Evolutionary conservation across 352 stramenopile genomes (phyloP).

Genomic region (Pythium aristosporum): DNA sequence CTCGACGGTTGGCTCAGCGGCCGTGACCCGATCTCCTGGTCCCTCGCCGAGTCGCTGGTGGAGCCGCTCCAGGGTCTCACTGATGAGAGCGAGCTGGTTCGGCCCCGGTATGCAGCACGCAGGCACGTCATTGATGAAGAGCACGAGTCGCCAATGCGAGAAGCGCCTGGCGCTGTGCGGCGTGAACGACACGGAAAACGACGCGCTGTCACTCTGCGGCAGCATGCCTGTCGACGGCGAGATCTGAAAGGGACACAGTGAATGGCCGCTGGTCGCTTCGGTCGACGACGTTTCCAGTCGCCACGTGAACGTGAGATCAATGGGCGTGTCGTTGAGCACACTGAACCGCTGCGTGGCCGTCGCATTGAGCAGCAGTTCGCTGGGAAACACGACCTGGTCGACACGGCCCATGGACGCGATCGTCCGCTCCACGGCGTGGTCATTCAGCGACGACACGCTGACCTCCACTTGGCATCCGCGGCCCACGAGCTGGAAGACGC

Average conservation of each 20-base stretch:
- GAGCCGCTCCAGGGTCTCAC: slow-evolving; percentile 31
- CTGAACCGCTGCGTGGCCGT: slow-evolving; percentile 38
- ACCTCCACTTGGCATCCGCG: slow-evolving; percentile 71
- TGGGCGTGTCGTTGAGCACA: slow-evolving; percentile 63
- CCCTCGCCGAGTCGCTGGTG: slow-evolving; percentile 5
- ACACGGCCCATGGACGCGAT: slow-evolving; percentile 47
- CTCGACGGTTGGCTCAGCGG: slow-evolving; percentile 11
- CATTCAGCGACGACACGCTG: slow-evolving; percentile 44
- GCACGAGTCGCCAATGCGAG: slow-evolving; percentile 34
- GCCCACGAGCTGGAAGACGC: slow-evolving; percentile 63
- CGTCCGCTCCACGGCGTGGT: slow-evolving; percentile 39
- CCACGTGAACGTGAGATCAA: slow-evolving; percentile 64
- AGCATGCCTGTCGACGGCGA: slow-evolving; percentile 43
- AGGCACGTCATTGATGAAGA: slow-evolving; percentile 48
- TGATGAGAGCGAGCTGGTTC: slow-evolving; percentile 38
- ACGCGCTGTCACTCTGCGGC: slow-evolving; percentile 30
- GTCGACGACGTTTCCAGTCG: slow-evolving; percentile 23
- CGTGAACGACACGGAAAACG: slow-evolving; percentile 52
- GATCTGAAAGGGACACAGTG: slow-evolving; percentile 39
- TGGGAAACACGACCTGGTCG: slow-evolving; percentile 48
- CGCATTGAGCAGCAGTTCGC: slow-evolving; percentile 40
- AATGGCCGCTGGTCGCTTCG: not conserved
- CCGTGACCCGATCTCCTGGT: not conserved
- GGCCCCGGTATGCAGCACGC: slow-evolving; percentile 52
- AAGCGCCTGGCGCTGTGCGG: slow-evolving; percentile 24